Evolutionary conservation across 2,329 filamentous ascomycete species (phyloP).

Genomic region (Alternaria arbusti): DNA sequence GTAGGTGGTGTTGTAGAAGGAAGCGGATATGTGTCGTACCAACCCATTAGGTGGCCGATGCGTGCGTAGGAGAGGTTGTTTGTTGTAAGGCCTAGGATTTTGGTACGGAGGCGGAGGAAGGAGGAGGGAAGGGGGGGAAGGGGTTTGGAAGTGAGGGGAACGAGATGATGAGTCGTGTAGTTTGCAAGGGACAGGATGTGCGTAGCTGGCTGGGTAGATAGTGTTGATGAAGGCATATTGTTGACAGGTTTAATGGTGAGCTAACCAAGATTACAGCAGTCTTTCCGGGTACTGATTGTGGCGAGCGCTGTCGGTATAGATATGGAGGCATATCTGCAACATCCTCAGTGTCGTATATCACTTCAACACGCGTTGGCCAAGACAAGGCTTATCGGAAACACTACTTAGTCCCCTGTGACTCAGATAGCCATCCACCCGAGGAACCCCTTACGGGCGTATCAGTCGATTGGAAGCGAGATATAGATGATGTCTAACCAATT

Average conservation of each 20-base stretch:
- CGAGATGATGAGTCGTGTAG: conserved; percentile 29
- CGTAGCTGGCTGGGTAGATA: neutral
- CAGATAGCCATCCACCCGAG: neutral
- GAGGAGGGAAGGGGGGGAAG: conserved; percentile 20
- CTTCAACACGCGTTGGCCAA: neutral
- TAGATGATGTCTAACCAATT: neutral
- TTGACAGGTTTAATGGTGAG: neutral
- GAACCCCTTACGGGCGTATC: neutral
- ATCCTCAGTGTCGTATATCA: neutral
- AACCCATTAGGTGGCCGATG: conserved; percentile 31
- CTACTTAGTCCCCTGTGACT: neutral
- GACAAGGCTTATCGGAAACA: neutral
- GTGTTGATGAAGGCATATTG: neutral
- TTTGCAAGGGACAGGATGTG: conserved; percentile 25
- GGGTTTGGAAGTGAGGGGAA: conserved; percentile 10
- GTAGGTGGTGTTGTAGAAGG: conserved; percentile 45
- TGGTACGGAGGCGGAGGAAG: conserved; percentile 26
- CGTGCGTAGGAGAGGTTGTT: conserved; percentile 33
- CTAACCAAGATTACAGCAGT: neutral
- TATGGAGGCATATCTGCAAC: neutral
- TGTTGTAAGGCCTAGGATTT: conserved; percentile 30
- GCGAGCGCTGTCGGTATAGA: neutral
- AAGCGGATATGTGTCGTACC: conserved; percentile 57
- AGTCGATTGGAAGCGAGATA: neutral
- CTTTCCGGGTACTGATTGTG: neutral